Base-by-base conservation (phyloP, 2,329 filamentous ascomycete genomes). In the Tolypocladium amazonense region DNA sequence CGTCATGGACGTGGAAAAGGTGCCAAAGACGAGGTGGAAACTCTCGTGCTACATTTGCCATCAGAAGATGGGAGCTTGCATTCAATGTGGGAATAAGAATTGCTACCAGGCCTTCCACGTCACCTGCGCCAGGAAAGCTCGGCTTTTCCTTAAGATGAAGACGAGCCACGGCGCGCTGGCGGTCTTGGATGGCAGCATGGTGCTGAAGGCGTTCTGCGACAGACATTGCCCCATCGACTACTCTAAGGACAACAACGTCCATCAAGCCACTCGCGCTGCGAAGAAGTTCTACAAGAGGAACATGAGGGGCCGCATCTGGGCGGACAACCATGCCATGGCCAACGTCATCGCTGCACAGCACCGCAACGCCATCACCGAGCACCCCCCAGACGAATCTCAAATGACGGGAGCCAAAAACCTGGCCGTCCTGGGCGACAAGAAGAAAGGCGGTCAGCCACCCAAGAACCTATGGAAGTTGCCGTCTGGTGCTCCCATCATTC, bases 31-130 rank as follows among this genome's bases (percentile, higher is more conserved):
- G 62, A 84, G 94, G 63, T 99, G 94, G 94, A 95, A 90, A 72
- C 78, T 97, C 69, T 87, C 84, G 47, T 99, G 94, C 76, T 99
- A 99, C 73, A 95, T 99, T 60, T 99, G 94, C 76, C 88, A 92
- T 65, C 94, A 99, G 75, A 89, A 88, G 67, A 99, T 99, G 94
- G 94, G 94, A 27, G 93, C 94, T 47, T 97, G 93, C 73, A 97
- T 99, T 62, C 94, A 99, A 73, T 99, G 94, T 73, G 91, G 92
- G 62, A 97, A 97, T 77, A 97, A 97, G 75, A 90, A 88, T 62
- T 99, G 94, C 73, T 99, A 96, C 70, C 88, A 93, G 69, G 94
- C 94, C 11, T 99, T 99, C 72, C 94, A 99, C 74, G 92, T 97
- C 59, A 97, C 94, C 6, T 99, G 94, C 72, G 94, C 94, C 30